A percentile compares a stretch with the other conserved stretches of the same genome.
These are phyloP conservation scores for Cairneyella variabilis DNA, from an alignment of 495 filamentous ascomycete genomes.

Conservation along the genomic window DNA sequence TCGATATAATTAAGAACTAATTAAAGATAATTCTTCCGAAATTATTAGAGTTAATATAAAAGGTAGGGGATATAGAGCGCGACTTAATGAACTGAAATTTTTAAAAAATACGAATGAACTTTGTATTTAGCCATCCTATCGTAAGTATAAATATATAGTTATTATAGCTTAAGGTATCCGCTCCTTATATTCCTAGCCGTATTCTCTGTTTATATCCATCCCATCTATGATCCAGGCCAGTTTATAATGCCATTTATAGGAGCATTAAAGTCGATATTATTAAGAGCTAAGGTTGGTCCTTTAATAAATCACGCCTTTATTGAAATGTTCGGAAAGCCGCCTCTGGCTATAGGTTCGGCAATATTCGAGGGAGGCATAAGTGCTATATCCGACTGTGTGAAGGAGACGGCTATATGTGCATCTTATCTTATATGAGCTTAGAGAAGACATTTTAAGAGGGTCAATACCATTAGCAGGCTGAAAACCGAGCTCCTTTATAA, in stretches of 20 bases:
- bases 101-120: slow-evolving; percentile 9
- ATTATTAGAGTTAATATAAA: neutral
- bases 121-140: too few relatives aligned
- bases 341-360: slow-evolving; percentile 5
- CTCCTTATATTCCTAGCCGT: slow-evolving; percentile 6
- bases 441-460: slow-evolving; percentile 4
- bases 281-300: slow-evolving; percentile 1
- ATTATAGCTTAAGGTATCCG: slow-evolving; percentile 7
- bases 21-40: slow-evolving; percentile 4
- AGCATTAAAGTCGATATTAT: slow-evolving; percentile 11
- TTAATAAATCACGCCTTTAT: slow-evolving; percentile 5
- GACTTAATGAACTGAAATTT: slow-evolving; percentile 9
- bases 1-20: slow-evolving; percentile 1
- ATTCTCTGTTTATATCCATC: slow-evolving; percentile 13
- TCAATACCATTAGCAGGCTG: slow-evolving; percentile 13
- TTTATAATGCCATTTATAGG: slow-evolving; percentile 11
- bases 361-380: slow-evolving; percentile 10
- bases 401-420: slow-evolving; percentile 4
- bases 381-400: slow-evolving; percentile 1
- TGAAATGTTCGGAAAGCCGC: slow-evolving; percentile 11
- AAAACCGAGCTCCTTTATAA: slow-evolving; percentile 12
- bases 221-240: slow-evolving; percentile 5
- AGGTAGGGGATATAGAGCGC: slow-evolving; percentile 4
- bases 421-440: slow-evolving; percentile 8
- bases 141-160: slow-evolving; percentile 10